Percentiles rank a stretch among this genome's conserved stretches.
phyloP scores from a whole-genome alignment of 306 rosid genomes.

The Parietaria judaica region DNA sequence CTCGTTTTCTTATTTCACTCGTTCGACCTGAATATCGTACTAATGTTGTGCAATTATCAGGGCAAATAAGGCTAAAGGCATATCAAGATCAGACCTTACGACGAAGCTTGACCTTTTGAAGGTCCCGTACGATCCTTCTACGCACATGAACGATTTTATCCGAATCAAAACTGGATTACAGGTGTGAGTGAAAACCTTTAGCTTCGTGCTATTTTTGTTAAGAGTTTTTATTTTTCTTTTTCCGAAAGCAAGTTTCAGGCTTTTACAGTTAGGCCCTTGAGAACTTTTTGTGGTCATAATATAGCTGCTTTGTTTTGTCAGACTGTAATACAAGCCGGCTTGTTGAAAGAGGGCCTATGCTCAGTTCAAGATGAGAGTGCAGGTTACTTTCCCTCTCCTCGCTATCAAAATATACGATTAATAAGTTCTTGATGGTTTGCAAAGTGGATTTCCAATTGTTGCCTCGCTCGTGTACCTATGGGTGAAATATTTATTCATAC shows the following conservation, averaged over 20 bases:
- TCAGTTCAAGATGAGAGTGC: slow-evolving; percentile 92
- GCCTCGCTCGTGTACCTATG: too few relatives aligned
- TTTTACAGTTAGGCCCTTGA: neutral
- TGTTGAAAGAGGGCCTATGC: slow-evolving; percentile 66
- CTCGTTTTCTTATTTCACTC: slow-evolving; percentile 11
- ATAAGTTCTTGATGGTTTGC: too few relatives aligned
- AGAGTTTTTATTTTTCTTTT: too few relatives aligned
- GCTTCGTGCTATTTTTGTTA: neutral
- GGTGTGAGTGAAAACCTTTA: slow-evolving; percentile 32
- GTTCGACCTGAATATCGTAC: neutral
- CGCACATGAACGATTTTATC: slow-evolving; percentile 66
- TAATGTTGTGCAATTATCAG: slow-evolving; percentile 35
- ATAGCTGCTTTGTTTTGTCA: slow-evolving; percentile 30
- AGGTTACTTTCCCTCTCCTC: slow-evolving; percentile 26
- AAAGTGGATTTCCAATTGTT: too few relatives aligned
- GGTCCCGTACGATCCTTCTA: slow-evolving; percentile 64
- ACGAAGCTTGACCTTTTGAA: slow-evolving; percentile 47
- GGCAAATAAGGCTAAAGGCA: slow-evolving; percentile 53
- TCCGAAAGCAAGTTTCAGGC: neutral
- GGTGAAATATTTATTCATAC: too few relatives aligned
- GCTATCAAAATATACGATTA: too few relatives aligned
- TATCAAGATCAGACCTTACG: slow-evolving; percentile 70
- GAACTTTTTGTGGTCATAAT: slow-evolving; percentile 17
- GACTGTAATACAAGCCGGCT: slow-evolving; percentile 61
- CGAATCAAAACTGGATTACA: slow-evolving; percentile 76